Base-by-base conservation (phyloP, 768 basidiomycete species). In the Boletus reticuloceps region DNA sequence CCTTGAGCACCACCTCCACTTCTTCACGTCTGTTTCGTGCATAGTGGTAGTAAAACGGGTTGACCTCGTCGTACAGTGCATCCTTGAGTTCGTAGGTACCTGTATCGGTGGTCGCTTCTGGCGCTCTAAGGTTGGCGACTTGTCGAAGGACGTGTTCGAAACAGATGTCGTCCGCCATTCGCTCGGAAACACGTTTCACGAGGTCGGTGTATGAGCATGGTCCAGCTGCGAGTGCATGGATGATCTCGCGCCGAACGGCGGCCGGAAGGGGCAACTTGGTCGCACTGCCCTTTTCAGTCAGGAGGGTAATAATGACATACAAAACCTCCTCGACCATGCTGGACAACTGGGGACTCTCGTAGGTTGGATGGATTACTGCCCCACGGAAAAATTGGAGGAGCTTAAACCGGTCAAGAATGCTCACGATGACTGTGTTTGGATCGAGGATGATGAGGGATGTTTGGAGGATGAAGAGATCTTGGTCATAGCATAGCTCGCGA, bases 11-110 rank as follows among this genome's bases (percentile, higher is more conserved):
- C 40, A 77, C 82, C 64, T 94, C 93, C 25, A 93, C 96, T 67
- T 94, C 91, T 63, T 96, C 92, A 39, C 94, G 82, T 62, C 92
- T 87, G 73, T 98, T 98, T 39, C 95, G 81, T 16, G 91, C 88
- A 69, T 97, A 98, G 67, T 98, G 95, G 66, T 89, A 91, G 76
- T 95, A 97, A 74, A 94, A 97, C 0, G 95, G 94, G 64, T 98
- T 90, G 59, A 98, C 89, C 59, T 97, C 90, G 57, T 86, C 88
- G 69, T 84, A 94, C 19, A 76, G 78, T 61, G 88, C 89, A 44
- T 92, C 84, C 68, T 86, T 89, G 50, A 98, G 82, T 57, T 94
- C 87, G 72, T 98, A 98, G n/a, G 83, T 73, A 0, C 97, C 96
- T 1, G 79, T 80, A 61, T 96, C 94, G 2, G 85, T 76, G 1